Evolutionary conservation across 352 stramenopile genomes (phyloP).

Genomic region (Globisporangium cylindrosporum): DNA sequence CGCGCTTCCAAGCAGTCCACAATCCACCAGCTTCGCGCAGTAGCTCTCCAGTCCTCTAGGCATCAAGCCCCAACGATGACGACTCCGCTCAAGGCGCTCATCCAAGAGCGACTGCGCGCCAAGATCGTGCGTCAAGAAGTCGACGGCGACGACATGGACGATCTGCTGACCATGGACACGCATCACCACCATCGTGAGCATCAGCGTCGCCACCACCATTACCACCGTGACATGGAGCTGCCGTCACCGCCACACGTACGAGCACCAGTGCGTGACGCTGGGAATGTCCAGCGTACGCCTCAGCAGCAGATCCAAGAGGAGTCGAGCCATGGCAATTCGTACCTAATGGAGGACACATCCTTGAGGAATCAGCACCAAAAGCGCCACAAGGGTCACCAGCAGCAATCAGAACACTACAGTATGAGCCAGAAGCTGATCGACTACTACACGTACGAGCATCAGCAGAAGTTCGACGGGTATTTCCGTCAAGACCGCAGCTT

Average conservation of each 20-base stretch:
- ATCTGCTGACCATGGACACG: not conserved
- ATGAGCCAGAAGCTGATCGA: not conserved
- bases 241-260: not conserved
- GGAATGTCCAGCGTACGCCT: not conserved
- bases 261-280: not conserved
- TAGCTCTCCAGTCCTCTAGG: not conserved
- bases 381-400: not conserved
- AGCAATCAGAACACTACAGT: not conserved
- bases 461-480: conserved; percentile 4
- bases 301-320: not conserved
- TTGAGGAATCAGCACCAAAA: conserved; percentile 2
- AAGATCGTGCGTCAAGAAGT: conserved; percentile 55
- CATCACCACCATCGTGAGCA: conserved; percentile 3
- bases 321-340: not conserved
- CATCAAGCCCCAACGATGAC: conserved; percentile 26
- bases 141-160: conserved; percentile 18
- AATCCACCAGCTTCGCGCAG: not conserved
- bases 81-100: conserved; percentile 66
- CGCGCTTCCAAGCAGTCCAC: not conserved
- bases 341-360: not conserved
- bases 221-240: not conserved
- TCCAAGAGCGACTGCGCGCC: conserved; percentile 64
- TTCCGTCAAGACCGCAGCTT: conserved; percentile 3
- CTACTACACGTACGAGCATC: conserved; percentile 14
- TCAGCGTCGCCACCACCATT: conserved; percentile 7